These are phyloP conservation scores for Trichoderma endophyticum DNA, from an alignment of 2,329 filamentous ascomycete genomes.

Conservation along the genomic window DNA sequence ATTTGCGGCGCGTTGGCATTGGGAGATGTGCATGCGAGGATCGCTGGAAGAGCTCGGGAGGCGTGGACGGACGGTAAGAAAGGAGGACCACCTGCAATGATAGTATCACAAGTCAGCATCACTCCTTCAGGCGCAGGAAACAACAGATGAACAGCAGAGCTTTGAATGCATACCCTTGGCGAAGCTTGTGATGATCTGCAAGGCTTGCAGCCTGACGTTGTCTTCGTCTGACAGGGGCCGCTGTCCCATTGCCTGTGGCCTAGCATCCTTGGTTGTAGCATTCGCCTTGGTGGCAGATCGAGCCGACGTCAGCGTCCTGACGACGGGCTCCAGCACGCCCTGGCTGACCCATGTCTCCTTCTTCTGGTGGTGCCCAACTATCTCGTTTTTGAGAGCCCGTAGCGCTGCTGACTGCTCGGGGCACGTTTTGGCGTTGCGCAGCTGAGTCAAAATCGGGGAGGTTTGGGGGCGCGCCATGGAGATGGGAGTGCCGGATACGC, in stretches of 20 bases:
- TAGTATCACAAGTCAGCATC: background rate
- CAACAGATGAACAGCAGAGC: background rate
- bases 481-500: constrained; percentile 11
- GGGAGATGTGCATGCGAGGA: constrained; percentile 69
- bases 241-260: constrained; percentile 31
- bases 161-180: constrained; percentile 63
- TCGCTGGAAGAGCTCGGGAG: constrained; percentile 62
- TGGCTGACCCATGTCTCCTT: constrained; percentile 75
- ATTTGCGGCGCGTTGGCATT: constrained; percentile 62
- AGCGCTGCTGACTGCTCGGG: constrained; percentile 59
- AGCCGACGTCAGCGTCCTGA: constrained; percentile 43
- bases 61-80: constrained; percentile 74
- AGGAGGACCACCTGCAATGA: constrained; percentile 64
- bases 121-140: background rate
- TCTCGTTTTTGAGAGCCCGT: constrained; percentile 77
- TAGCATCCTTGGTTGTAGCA: constrained; percentile 42
- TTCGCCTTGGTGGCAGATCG: constrained; percentile 34
- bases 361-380: constrained; percentile 81
- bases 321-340: constrained; percentile 63
- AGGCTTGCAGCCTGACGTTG: constrained; percentile 69
- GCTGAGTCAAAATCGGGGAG: constrained; percentile 54
- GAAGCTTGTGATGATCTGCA: constrained; percentile 80
- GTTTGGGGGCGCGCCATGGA: constrained; percentile 54
- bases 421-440: constrained; percentile 51
- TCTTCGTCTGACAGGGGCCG: constrained; percentile 58